Base-by-base conservation (phyloP, 148 eudicot genomes). In the Silene conica region DNA sequence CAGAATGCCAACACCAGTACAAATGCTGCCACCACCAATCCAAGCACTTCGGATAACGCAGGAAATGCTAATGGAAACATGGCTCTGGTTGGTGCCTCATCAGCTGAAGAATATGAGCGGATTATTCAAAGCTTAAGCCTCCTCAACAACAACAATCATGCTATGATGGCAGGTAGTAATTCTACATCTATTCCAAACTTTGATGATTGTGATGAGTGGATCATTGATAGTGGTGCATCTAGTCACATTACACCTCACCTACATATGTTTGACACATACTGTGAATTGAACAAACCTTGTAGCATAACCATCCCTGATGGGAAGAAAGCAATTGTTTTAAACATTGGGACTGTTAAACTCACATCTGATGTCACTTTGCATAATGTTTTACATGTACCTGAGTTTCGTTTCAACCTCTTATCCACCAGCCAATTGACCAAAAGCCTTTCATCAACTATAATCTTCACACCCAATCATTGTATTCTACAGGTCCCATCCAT, bases 321-420 rank as follows among this genome's bases (percentile, higher is more conserved):
- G 1, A 20, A 45, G 1, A 8, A 69, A 20, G 57, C 14, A 8
- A 38, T 0, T 69, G 0, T 16, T 1, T 0, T 14, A 50, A 10
- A 69, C 50, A 11, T 56, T 41, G 20, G 43, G 1, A 13, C 12
- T 3, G 9, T 68, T 13, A 43, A 68, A 68, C 15, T 50, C 8
- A 21, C 15, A 5, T 5, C 21, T 0, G 2, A 21, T 5, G 20
- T 69, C 5, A 50, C 11, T 48, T 22, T 69, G 6, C 59, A 21
- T 11, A 21, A 69, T 69, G 72, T 69, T 4, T 69, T 69, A 20
- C 59, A 48, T 50, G 72, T 69, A 0, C 72, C 72, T 7, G 59
- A 69, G 5, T 69, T 69, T 6, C 38, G 25, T 0, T 69, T 19
- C 19, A 69, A 50, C 20, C 25, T 48, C 0, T 3, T 69, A 3